Base-by-base conservation (phyloP, 805 yeast species). In the Candida silvicultrix region DNA sequence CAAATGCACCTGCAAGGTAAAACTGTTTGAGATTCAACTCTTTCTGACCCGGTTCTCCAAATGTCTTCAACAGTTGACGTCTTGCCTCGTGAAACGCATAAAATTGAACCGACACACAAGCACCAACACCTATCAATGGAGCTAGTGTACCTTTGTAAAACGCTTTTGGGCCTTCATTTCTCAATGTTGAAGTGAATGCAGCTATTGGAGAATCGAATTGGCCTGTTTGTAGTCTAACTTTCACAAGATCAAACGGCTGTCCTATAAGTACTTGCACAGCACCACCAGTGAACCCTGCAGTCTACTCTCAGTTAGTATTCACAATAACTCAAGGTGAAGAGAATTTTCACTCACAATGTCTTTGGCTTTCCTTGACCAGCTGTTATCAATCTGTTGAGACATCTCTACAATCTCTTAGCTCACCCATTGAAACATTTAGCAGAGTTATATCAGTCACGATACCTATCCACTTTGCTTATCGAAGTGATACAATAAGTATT, bases 51-150 rank as follows among this genome's bases (percentile, higher is more conserved):
- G 54, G 45, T 7, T 62, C 62, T 39, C 73, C 68, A 16, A 63
- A 63, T 52, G 75, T 74, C 16, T 64, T 62, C 45, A 84, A 85
- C 49, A 75, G 66, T 58, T 78, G 85, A 47, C 92, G 67, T 58
- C 97, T 74, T 64, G 77, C 85, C 64, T 92, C 97, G 57, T 89
- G 90, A 40, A 89, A 84, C 1, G 88, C 96, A 43, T 96, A 94
- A 60, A 92, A 92, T 66, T 94, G 99, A 29, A 92, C 88, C 15
- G 96, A 86, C 14, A 94, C 97, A 73, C 97, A 90, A 0, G 96
- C 96, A 43, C 99, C 99, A 11, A 90, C 89, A 20, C 99, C 99
- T 31, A 92, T 63, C 53, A 92, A 73, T 16, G 99, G 99, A 3
- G 97, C 89, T 49, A 89, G 60, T 2, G 97, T 92, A 31, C 99